Percentiles rank a stretch among this genome's conserved stretches.
These are phyloP conservation scores for Thymus quinquecostatus DNA, from an alignment of 257 asterid genomes.

Conservation along the genomic window DNA sequence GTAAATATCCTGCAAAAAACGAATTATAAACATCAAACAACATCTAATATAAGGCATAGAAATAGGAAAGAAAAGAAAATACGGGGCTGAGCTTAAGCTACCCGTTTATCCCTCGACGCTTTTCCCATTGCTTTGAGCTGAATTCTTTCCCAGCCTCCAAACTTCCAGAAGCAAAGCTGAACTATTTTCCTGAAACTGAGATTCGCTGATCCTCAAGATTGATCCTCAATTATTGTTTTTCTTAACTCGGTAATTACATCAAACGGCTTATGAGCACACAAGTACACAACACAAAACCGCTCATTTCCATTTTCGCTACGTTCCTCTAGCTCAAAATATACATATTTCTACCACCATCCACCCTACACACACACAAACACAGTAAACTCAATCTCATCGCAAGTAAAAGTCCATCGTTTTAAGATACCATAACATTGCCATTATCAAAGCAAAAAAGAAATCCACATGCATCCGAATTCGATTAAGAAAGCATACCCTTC, in stretches of 20 bases:
- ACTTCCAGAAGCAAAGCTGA: slow-evolving; percentile 13
- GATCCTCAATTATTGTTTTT: not conserved
- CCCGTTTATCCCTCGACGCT: slow-evolving; percentile 97
- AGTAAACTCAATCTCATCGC: not conserved
- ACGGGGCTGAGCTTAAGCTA: slow-evolving; percentile 25
- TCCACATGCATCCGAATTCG: not conserved
- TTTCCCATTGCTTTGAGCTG: slow-evolving; percentile 64
- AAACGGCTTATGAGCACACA: slow-evolving; percentile 39
- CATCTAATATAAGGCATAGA: not conserved
- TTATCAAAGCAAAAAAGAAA: not conserved
- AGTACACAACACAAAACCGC: not conserved
- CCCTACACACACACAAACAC: not conserved
- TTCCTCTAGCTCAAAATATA: not conserved
- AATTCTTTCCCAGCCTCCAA: slow-evolving; percentile 5
- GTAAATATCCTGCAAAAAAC: slow-evolving; percentile 75
- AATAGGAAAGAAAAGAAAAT: not conserved
- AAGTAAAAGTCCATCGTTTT: not conserved
- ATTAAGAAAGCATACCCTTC: not conserved
- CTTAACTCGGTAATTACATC: slow-evolving; percentile 36
- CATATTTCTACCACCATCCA: not conserved
- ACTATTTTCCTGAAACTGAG: slow-evolving; percentile 6
- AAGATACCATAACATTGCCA: not conserved
- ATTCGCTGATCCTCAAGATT: not conserved
- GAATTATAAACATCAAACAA: slow-evolving; percentile 14
- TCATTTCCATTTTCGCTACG: not conserved